Conservation (phyloP, 306 rosid genomes). For the Cucumis sativus region DNA sequence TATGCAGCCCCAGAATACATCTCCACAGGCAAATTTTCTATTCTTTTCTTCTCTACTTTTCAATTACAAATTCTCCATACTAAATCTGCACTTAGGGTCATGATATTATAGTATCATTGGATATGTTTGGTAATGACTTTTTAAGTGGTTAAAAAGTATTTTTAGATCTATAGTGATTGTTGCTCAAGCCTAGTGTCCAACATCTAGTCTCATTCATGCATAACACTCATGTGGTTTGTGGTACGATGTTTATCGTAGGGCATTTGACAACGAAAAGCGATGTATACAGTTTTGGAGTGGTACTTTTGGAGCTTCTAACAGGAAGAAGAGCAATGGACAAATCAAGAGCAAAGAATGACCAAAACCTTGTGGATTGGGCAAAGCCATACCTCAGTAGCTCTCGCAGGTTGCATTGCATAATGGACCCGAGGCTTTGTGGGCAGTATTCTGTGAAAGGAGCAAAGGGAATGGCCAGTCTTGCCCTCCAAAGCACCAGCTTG, state of each 20-base stretch:
- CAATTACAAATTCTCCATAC: neutral
- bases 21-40: constrained; percentile 45
- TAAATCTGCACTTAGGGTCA: neutral
- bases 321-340: constrained; percentile 84
- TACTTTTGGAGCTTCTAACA: constrained; percentile 66
- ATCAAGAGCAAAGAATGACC: constrained; percentile 62
- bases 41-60: neutral
- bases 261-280: constrained; percentile 87
- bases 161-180: no score
- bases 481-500: constrained; percentile 55
- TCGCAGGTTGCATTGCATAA: constrained; percentile 44
- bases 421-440: constrained; percentile 78
- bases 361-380: constrained; percentile 84
- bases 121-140: no score
- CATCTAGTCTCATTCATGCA: neutral
- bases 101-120: no score
- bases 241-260: constrained; percentile 30
- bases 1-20: constrained; percentile 95
- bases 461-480: constrained; percentile 59
- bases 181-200: neutral
- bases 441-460: constrained; percentile 88
- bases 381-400: constrained; percentile 57
- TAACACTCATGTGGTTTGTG: neutral
- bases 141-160: no score
- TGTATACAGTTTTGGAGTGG: constrained; percentile 80